Evolutionary conservation across 202 grass and related monocot genomes (phyloP).

Genomic region (Elaeis oleifera): DNA sequence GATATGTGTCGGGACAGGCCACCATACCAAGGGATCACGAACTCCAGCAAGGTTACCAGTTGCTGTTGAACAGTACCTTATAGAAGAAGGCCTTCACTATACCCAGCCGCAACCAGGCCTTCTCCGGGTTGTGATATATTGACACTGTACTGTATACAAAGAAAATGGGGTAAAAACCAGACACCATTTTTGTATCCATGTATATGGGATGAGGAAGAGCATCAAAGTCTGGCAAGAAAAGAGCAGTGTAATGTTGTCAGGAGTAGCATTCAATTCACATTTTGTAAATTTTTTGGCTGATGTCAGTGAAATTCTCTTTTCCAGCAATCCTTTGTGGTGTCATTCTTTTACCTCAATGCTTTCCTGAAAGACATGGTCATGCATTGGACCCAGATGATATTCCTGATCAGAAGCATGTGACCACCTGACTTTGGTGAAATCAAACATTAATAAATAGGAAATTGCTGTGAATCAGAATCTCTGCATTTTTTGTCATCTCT

Average conservation of each 20-base stretch:
- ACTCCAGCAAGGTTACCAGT: conserved; percentile 73
- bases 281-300: conserved; percentile 7
- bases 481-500: too few relatives aligned
- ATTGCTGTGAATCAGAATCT: too few relatives aligned
- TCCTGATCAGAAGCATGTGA: too few relatives aligned
- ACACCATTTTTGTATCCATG: conserved; percentile 18
- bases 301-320: not conserved
- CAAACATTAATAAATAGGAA: too few relatives aligned
- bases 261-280: conserved; percentile 69
- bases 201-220: conserved; percentile 25
- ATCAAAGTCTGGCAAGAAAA: not conserved
- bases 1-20: conserved; percentile 85
- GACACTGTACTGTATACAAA: conserved; percentile 30
- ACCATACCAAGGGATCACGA: conserved; percentile 88
- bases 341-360: not conserved
- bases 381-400: too few relatives aligned
- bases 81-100: conserved; percentile 70
- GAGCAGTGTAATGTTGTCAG: conserved; percentile 58
- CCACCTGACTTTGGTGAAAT: too few relatives aligned
- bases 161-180: conserved; percentile 15
- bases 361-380: too few relatives aligned
- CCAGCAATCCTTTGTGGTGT: not conserved
- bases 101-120: conserved; percentile 80
- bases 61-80: conserved; percentile 72
- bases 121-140: conserved; percentile 70